These are phyloP conservation scores for Taiwanofungus camphoratus DNA, from an alignment of 1,284 basidiomycete species.

Conservation along the genomic window DNA sequence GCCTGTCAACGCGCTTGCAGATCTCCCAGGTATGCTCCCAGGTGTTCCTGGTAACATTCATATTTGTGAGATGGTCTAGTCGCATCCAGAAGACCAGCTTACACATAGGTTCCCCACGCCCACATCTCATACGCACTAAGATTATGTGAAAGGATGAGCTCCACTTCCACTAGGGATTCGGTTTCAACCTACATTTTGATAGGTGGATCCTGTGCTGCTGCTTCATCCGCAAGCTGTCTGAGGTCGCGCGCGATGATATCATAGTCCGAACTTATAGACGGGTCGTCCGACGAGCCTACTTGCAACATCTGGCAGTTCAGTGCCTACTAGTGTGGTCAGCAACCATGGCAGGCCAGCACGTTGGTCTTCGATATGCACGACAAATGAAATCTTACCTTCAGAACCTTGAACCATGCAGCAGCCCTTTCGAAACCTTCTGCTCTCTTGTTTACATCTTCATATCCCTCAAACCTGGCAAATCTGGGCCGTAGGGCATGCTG, in stretches of 20 bases:
- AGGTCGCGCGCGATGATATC: constrained; percentile 27
- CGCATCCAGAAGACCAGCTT: constrained; percentile 8
- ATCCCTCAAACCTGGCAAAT: constrained; percentile 27
- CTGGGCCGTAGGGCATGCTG: constrained; percentile 12
- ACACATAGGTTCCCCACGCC: constrained; percentile 30
- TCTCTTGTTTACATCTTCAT: constrained; percentile 16
- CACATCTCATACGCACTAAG: constrained; percentile 31
- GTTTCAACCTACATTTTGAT: constrained; percentile 22
- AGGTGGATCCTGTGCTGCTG: constrained; percentile 24
- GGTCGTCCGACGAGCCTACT: constrained; percentile 26
- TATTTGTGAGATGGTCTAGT: background rate
- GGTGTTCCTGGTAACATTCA: constrained; percentile 19
- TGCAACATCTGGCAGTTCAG: constrained; percentile 25
- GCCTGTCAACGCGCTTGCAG: constrained; percentile 27
- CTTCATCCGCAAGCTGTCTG: constrained; percentile 25
- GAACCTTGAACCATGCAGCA: constrained; percentile 25
- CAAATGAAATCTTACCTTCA: constrained; percentile 23
- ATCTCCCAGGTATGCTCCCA: constrained; percentile 30
- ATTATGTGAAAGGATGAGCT: background rate
- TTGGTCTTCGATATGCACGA: too few species aligned
- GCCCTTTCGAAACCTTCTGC: constrained; percentile 20
- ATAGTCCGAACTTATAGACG: constrained; percentile 20
- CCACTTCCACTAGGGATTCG: background rate
- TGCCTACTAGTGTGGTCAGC: too few species aligned
- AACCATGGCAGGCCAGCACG: too few species aligned